Evolutionary conservation across 257 asterid genomes (phyloP).

Genomic region (Voacanga thouarsii): DNA sequence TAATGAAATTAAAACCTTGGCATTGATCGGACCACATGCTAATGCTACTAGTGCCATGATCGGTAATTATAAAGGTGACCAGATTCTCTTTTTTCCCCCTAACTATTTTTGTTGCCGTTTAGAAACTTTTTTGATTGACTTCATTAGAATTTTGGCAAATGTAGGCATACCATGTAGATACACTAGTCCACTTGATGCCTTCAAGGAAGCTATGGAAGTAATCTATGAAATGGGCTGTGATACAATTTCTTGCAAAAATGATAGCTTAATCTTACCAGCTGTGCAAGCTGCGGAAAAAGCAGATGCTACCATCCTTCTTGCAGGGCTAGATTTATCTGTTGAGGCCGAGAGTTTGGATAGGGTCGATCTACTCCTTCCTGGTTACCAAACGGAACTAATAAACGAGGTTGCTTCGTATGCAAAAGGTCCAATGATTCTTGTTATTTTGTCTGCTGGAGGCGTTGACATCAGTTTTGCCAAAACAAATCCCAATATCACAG

Average conservation of each 20-base stretch:
- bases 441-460: slow-evolving; percentile 41
- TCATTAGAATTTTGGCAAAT: not conserved
- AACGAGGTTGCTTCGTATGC: slow-evolving; percentile 29
- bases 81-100: no score
- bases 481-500: slow-evolving; percentile 10
- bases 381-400: slow-evolving; percentile 35
- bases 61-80: slow-evolving; percentile 41
- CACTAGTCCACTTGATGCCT: slow-evolving; percentile 35
- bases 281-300: slow-evolving; percentile 33
- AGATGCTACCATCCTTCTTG: slow-evolving; percentile 30
- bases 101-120: no score
- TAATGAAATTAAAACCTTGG: slow-evolving; percentile 18
- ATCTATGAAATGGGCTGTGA: slow-evolving; percentile 33
- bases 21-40: slow-evolving; percentile 50
- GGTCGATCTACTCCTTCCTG: slow-evolving; percentile 35
- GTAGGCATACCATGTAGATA: slow-evolving; percentile 41
- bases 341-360: slow-evolving; percentile 47
- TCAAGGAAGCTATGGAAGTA: slow-evolving; percentile 22
- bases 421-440: slow-evolving; percentile 39
- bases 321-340: slow-evolving; percentile 31
- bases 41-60: slow-evolving; percentile 40
- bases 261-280: slow-evolving; percentile 24
- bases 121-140: no score
- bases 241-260: slow-evolving; percentile 27
- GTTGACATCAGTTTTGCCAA: slow-evolving; percentile 38